Evolutionary conservation across 257 asterid genomes (phyloP), one percentile per base, ranked within the genome.

Genomic region (Jacaranda copaia): DNA sequence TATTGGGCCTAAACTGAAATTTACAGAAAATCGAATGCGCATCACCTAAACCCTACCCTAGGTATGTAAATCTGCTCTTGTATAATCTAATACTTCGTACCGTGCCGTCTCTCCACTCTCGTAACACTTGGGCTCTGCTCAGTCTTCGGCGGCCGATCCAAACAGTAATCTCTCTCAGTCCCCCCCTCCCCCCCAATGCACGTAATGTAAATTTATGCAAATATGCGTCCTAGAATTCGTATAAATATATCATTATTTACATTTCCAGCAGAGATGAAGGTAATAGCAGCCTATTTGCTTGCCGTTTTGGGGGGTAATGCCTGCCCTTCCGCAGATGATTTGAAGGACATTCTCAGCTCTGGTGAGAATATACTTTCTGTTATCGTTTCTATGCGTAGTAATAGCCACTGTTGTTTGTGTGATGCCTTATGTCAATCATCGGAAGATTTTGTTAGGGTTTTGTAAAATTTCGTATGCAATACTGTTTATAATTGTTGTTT

Each of bases 281-380:
- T 79, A 1, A 12, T 79, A 1, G 86, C 87, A 36, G 87, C 87
- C 9, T 80, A 76, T 42, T 83, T 83, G 60, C 81, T 83, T 1
- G 77, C 84, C 52, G 84, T 80, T 36, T 39, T 83, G 77, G 84
- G 87, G 4, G 84, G 87, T 10, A 83, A 80, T 15, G 68, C 75
- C 63, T n/a, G 42, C 48, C 87, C 87, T 9, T 80, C 84, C 10
- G 56, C 75, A 40, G 78, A 46, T 13, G 84, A 83, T 62, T 18
- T 83, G 78, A 80, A 80, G 75, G 35, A 20, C 15, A 76, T 83
- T 70, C 82, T 83, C 63, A 7, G 19, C 56, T 72, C 80, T 35
- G 87, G 87, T 83, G 38, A 1, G 61, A n/a, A 12, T 59, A 9
- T 8, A 0, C 20, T n/a, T 10, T 53, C 45, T 38, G 0, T 16